phyloP scores from a whole-genome alignment of 78 protist genomes.

The Dictyostelium citrinum region DNA sequence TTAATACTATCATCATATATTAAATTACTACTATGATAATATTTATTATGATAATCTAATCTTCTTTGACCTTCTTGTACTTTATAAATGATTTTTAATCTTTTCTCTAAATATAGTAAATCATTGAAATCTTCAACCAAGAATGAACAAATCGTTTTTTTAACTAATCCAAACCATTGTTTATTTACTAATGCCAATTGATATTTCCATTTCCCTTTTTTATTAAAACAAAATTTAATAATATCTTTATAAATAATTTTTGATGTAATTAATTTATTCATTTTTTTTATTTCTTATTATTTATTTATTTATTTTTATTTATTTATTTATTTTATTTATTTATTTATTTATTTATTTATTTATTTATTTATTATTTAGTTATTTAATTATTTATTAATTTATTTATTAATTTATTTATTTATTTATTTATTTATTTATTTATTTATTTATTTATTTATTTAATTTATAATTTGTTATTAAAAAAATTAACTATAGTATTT shows the following conservation, averaged over 20 bases:
- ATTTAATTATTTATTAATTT: too few relatives aligned
- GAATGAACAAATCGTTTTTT: not conserved
- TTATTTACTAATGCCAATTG: not conserved
- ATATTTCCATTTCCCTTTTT: slow-evolving; percentile 10
- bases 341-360: too few relatives aligned
- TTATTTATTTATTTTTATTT: too few relatives aligned
- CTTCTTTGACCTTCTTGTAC: slow-evolving; percentile 1
- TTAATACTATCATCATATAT: not conserved
- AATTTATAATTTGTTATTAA: too few relatives aligned
- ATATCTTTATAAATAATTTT: slow-evolving; percentile 12
- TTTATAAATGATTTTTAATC: not conserved
- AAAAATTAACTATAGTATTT: too few relatives aligned
- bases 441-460: too few relatives aligned
- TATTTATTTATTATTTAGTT: too few relatives aligned
- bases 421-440: too few relatives aligned
- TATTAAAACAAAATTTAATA: not conserved
- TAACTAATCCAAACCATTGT: not conserved
- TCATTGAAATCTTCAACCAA: not conserved
- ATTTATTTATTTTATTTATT: too few relatives aligned
- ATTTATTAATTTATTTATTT: too few relatives aligned
- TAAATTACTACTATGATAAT: not conserved
- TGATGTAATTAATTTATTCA: slow-evolving; percentile 7
- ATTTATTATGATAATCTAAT: not conserved
- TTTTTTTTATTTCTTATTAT: not conserved
- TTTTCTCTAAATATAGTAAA: not conserved